Base-by-base conservation (phyloP, 1,284 basidiomycete species). In the Leccinum fallax region DNA sequence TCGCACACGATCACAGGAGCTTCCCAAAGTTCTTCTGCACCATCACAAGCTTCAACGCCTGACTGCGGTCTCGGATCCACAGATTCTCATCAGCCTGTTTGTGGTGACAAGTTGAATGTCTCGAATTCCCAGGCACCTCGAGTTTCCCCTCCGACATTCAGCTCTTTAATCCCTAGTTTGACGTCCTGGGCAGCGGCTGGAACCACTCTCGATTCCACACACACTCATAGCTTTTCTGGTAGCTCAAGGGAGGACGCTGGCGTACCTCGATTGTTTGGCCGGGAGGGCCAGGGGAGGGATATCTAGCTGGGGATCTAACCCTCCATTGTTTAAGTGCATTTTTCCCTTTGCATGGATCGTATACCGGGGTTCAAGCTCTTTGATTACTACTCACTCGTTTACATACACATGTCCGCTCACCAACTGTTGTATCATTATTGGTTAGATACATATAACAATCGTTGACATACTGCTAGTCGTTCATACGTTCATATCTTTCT, bases 111-210 rank as follows among this genome's bases (percentile, higher is more conserved):
- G 24, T 34, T 43, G 28, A 61, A 59, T 53, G 36, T 59, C 5
- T 57, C 58, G 10, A 55, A 52, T 46, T 62, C 63, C 49, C 72
- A 62, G 46, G 59, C 53, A 32, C 61, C 43, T 15, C 58, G 52
- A 34, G 46, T 46, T 69, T 69, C 74, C 73, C 71, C 69, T 76
- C 74, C 48, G 62, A 70, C 53, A 5, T 69, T 72, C 13, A 75
- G 62, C 0, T 74, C 70, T 15, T 73, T 71, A 2, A 70, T 73
- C 32, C 74, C 71, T 26, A 73, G 61, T 26, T 71, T 74, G 48
- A 80, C 74, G 21, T 80, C 79, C 43, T 78, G 78, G 36, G 75
- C 78, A 54, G 77, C 65, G 11, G 58, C 61, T 46, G 71, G 71
- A 16, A 55, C 34, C 34, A 19, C 51, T 30, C 49, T 67, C 3